These are phyloP conservation scores for Globisporangium solare DNA, from an alignment of 352 stramenopile species.

Conservation along the genomic window DNA sequence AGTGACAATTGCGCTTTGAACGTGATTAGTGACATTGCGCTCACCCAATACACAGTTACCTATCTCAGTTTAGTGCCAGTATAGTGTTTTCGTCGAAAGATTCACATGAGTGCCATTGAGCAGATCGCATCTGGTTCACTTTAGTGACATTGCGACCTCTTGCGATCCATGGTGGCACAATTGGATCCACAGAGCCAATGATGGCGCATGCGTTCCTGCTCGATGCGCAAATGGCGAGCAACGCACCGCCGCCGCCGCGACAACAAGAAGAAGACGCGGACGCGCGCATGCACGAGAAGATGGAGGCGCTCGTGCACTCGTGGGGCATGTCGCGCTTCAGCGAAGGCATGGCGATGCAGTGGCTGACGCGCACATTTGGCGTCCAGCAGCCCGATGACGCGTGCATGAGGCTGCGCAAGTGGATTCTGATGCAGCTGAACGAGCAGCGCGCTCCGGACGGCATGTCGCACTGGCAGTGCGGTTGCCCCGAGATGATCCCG, in stretches of 20 bases:
- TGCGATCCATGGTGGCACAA: too few relatives aligned
- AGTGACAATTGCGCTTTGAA: too few relatives aligned
- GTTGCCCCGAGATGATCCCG: slow-evolving; percentile 65
- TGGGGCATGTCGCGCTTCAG: slow-evolving; percentile 71
- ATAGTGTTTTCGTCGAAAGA: too few relatives aligned
- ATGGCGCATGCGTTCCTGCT: too few relatives aligned
- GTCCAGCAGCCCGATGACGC: not conserved
- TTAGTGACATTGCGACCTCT: too few relatives aligned
- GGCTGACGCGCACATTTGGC: slow-evolving; percentile 35
- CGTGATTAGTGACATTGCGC: too few relatives aligned
- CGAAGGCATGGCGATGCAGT: slow-evolving; percentile 57
- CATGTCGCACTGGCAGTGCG: slow-evolving; percentile 50
- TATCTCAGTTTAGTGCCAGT: too few relatives aligned
- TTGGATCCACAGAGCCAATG: too few relatives aligned
- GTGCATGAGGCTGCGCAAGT: slow-evolving; percentile 45
- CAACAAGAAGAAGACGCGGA: not conserved
- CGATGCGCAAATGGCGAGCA: not conserved
- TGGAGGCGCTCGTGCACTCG: slow-evolving; percentile 38
- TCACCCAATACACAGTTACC: too few relatives aligned
- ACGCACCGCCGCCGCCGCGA: not conserved
- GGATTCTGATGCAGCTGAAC: slow-evolving; percentile 73
- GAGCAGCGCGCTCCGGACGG: slow-evolving; percentile 18
- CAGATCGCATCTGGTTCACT: too few relatives aligned
- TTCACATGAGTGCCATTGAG: too few relatives aligned
- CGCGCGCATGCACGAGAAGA: slow-evolving; percentile 23